Evolutionary conservation across 1,284 basidiomycete species (phyloP).

Genomic region (Leccinum holopus): DNA sequence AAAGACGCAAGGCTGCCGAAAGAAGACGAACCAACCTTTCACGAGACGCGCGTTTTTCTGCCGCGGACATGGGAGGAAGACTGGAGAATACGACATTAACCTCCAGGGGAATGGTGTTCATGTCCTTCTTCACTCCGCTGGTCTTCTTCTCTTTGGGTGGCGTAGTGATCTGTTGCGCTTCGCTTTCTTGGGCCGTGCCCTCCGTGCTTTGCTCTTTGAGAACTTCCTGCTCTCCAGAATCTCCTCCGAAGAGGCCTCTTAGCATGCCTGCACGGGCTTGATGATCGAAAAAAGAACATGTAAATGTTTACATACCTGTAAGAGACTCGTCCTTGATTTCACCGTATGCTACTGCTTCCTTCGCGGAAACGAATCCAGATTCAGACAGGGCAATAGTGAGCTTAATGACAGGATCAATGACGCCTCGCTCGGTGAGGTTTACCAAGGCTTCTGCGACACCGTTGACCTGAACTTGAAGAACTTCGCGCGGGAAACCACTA

Average conservation of each 20-base stretch:
- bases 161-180: constrained; percentile 15
- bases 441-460: constrained; percentile 69
- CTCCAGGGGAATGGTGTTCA: constrained; percentile 60
- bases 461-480: constrained; percentile 67
- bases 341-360: constrained; percentile 70
- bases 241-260: constrained; percentile 80
- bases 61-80: constrained; percentile 67
- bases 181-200: constrained; percentile 27
- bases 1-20: neutral
- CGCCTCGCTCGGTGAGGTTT: constrained; percentile 74
- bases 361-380: constrained; percentile 79
- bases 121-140: constrained; percentile 39
- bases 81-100: constrained; percentile 63
- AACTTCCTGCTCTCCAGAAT: constrained; percentile 33
- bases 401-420: constrained; percentile 73
- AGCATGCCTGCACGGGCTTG: constrained; percentile 58
- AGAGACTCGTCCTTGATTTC: constrained; percentile 79
- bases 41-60: constrained; percentile 70
- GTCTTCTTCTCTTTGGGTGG: constrained; percentile 39
- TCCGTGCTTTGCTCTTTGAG: constrained; percentile 21
- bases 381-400: constrained; percentile 80
- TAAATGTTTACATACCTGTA: constrained; percentile 48
- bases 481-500: constrained; percentile 65
- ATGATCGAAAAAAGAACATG: constrained; percentile 10
- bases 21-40: constrained; percentile 50